A percentile compares a stretch with the other conserved stretches of the same genome.
These are phyloP conservation scores for Grigorovia transvaalensis DNA, from an alignment of 805 yeast species.

Conservation along the genomic window DNA sequence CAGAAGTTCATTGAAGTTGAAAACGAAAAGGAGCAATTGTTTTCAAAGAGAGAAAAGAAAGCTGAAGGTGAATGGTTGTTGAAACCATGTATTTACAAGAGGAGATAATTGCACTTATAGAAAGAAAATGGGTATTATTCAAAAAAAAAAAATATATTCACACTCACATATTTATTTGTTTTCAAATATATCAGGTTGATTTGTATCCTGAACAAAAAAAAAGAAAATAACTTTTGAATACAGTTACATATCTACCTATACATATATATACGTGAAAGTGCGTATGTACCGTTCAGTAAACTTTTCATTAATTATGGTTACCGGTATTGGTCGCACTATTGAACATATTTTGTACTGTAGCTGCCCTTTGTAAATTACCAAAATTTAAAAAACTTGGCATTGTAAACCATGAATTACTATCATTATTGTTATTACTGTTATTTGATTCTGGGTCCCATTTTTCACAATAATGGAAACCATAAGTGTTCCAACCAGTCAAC, in stretches of 20 bases:
- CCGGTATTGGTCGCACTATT: slow-evolving; percentile 18
- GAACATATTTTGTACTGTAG: slow-evolving; percentile 5
- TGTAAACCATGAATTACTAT: slow-evolving; percentile 21
- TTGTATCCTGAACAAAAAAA: too few relatives aligned
- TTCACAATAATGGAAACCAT: slow-evolving; percentile 88
- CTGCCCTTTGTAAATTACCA: slow-evolving; percentile 2
- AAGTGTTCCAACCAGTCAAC: slow-evolving; percentile 68
- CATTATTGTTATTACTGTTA: slow-evolving; percentile 6
- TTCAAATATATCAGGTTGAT: too few relatives aligned
- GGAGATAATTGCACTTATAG: slow-evolving; percentile 39
- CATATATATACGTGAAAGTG: not conserved
- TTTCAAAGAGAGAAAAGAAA: slow-evolving; percentile 38
- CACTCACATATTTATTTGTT: not conserved
- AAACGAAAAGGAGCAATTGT: slow-evolving; percentile 49
- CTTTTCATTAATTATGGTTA: not conserved
- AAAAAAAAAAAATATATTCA: not conserved
- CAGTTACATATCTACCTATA: not conserved
- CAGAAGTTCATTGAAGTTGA: slow-evolving; percentile 64
- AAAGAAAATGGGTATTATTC: not conserved
- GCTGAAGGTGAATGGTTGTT: slow-evolving; percentile 84
- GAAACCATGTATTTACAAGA: slow-evolving; percentile 92
- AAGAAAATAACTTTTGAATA: too few relatives aligned
- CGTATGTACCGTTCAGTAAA: too few relatives aligned
- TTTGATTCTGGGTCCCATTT: slow-evolving; percentile 50
- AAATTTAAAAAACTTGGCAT: slow-evolving; percentile 17